Conservation (phyloP, 2,329 filamentous ascomycete species). For the Clarireedia monteithiana region DNA sequence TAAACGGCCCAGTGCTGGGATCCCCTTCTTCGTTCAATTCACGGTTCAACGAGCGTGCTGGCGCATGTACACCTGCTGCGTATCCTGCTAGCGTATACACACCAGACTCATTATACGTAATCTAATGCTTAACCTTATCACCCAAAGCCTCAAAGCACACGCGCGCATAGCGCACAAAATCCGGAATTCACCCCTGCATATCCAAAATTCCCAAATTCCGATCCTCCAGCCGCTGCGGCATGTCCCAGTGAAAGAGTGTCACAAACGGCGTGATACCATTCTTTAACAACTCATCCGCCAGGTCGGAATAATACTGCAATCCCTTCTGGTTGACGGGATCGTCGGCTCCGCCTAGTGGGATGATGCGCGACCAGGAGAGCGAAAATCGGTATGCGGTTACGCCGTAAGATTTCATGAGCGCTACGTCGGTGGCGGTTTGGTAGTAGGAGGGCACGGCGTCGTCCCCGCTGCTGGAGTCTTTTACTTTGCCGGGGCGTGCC, state of each 20-base stretch:
- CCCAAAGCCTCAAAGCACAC: slow-evolving; percentile 62
- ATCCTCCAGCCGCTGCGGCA: slow-evolving; percentile 73
- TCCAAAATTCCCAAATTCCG: slow-evolving; percentile 75
- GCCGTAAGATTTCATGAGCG: slow-evolving; percentile 63
- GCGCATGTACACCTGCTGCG: slow-evolving; percentile 67
- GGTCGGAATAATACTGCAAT: slow-evolving; percentile 66
- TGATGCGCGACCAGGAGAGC: slow-evolving; percentile 73
- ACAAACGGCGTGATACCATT: slow-evolving; percentile 73
- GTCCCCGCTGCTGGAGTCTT: slow-evolving; percentile 63
- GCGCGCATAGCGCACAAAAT: slow-evolving; percentile 72
- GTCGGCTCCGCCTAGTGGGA: slow-evolving; percentile 70
- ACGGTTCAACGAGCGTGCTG: slow-evolving; percentile 70
- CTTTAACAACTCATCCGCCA: slow-evolving; percentile 67
- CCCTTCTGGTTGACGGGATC: slow-evolving; percentile 75
- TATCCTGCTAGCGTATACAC: slow-evolving; percentile 76
- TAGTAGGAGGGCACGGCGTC: slow-evolving; percentile 82
- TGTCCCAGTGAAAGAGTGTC: slow-evolving; percentile 81
- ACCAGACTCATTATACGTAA: slow-evolving; percentile 85
- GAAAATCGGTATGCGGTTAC: slow-evolving; percentile 75
- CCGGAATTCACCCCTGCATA: slow-evolving; percentile 70
- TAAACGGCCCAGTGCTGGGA: slow-evolving; percentile 70
- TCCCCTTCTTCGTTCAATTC: slow-evolving; percentile 62
- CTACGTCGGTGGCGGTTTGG: slow-evolving; percentile 65
- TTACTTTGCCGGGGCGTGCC: slow-evolving; percentile 73
- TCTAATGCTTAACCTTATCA: slow-evolving; percentile 74